Conservation (phyloP, 805 yeast genomes). For the Lachancea mirantina region DNA sequence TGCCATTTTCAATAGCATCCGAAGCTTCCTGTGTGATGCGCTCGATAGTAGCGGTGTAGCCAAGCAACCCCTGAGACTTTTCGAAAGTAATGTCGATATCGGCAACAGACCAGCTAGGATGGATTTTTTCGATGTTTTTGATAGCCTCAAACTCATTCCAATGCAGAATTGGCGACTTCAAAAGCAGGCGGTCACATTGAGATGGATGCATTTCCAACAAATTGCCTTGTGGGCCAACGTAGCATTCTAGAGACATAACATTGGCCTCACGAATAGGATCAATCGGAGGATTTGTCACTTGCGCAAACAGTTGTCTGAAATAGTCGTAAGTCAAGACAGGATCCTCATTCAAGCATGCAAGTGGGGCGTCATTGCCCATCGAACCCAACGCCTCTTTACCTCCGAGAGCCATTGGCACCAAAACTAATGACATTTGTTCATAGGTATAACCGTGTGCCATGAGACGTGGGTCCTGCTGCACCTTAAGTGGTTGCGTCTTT, state of each 20-base stretch:
- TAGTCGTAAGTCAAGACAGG: conserved; percentile 88
- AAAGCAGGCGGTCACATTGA: conserved; percentile 82
- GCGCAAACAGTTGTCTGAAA: conserved; percentile 94
- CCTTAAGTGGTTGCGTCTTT: conserved; percentile 29
- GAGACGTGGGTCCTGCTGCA: conserved; percentile 77
- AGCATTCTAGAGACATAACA: conserved; percentile 96
- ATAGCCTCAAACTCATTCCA: conserved; percentile 70
- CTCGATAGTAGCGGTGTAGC: conserved; percentile 79
- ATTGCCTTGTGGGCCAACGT: conserved; percentile 92
- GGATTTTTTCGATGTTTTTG: conserved; percentile 59
- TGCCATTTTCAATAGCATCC: conserved; percentile 67
- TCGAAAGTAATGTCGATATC: conserved; percentile 84
- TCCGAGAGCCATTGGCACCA: conserved; percentile 88
- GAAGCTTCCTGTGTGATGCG: conserved; percentile 83
- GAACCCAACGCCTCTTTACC: conserved; percentile 96
- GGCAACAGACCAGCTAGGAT: conserved; percentile 81
- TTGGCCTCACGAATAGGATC: conserved; percentile 96
- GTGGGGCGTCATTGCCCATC: conserved; percentile 96
- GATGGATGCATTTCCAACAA: conserved; percentile 83
- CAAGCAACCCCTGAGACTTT: conserved; percentile 74
- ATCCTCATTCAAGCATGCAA: conserved; percentile 90
- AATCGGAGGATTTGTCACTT: conserved; percentile 97
- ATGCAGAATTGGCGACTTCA: conserved; percentile 76
- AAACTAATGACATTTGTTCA: conserved; percentile 75
- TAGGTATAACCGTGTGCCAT: conserved; percentile 89